phyloP scores from a whole-genome alignment of 169 alveolate genomes.

The Eimeria praecox region DNA sequence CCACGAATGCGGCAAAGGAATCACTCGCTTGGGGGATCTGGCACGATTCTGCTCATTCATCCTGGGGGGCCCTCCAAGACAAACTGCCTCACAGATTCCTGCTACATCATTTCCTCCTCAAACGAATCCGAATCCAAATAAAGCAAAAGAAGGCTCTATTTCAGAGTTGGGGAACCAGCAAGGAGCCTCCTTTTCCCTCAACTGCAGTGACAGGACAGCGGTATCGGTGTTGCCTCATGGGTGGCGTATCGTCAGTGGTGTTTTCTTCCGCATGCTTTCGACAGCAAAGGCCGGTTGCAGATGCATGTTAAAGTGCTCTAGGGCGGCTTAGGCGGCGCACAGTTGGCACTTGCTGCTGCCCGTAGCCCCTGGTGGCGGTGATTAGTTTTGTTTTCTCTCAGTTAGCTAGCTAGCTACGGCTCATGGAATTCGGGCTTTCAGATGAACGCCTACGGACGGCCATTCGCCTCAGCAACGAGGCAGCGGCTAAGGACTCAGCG shows the following conservation, averaged over 20 bases:
- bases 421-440: conserved; percentile 67
- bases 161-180: not conserved
- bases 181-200: not conserved
- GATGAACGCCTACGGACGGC: conserved; percentile 82
- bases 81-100: not conserved
- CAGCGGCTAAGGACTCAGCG: conserved; percentile 82
- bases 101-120: not conserved
- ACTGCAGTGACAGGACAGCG: not conserved
- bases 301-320: not conserved
- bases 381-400: not conserved
- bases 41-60: not conserved
- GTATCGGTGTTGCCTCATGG: not conserved
- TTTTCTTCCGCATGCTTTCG: not conserved
- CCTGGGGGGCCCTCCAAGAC: conserved; percentile 31
- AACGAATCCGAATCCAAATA: not conserved
- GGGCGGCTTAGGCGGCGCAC: not conserved
- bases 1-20: not conserved
- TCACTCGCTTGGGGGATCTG: not conserved
- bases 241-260: not conserved
- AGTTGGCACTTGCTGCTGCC: not conserved
- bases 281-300: not conserved
- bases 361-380: not conserved
- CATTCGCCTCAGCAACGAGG: conserved; percentile 82
- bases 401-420: conserved; percentile 50
- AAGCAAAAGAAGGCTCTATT: not conserved